phyloP scores from a whole-genome alignment of 768 basidiomycete genomes.

The Mycena polygramma region DNA sequence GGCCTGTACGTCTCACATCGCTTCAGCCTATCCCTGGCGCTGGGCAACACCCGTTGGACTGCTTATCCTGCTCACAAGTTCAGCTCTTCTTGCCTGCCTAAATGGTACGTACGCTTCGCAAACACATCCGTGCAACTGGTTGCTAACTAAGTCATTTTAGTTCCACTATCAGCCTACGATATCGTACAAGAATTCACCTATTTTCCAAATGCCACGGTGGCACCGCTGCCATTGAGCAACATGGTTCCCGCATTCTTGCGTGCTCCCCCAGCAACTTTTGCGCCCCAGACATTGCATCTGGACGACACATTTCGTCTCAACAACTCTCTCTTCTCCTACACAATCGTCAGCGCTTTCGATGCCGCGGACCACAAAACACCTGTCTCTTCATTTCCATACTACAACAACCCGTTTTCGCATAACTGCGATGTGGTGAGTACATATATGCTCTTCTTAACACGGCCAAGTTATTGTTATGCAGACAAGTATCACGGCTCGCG shows the following conservation, averaged over 20 bases:
- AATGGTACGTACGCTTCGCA: conserved; percentile 15
- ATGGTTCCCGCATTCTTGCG: conserved; percentile 2
- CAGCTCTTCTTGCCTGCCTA: conserved; percentile 3
- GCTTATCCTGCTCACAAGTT: not conserved
- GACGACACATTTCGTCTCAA: conserved; percentile 14
- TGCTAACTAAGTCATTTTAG: not conserved
- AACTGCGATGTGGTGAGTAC: conserved; percentile 9
- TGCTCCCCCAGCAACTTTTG: not conserved
- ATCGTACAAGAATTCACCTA: conserved; percentile 8
- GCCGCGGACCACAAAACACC: not conserved
- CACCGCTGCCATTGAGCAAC: conserved; percentile 4
- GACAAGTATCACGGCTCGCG: not conserved
- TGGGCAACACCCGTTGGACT: conserved; percentile 25
- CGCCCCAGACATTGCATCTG: conserved; percentile 3
- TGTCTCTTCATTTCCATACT: conserved; percentile 11
- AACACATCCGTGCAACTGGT: not conserved
- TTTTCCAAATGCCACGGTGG: conserved; percentile 12
- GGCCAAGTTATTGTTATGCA: not conserved
- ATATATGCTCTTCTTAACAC: not conserved
- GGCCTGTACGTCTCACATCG: not conserved
- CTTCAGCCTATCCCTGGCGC: conserved; percentile 23
- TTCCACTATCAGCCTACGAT: conserved; percentile 24
- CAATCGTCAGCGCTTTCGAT: conserved; percentile 10
- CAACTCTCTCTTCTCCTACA: conserved; percentile 16
- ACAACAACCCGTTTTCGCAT: conserved; percentile 14